These are phyloP conservation scores for Picochlorum sp. DNA, from an alignment of 139 green algal species.

Conservation along the genomic window DNA sequence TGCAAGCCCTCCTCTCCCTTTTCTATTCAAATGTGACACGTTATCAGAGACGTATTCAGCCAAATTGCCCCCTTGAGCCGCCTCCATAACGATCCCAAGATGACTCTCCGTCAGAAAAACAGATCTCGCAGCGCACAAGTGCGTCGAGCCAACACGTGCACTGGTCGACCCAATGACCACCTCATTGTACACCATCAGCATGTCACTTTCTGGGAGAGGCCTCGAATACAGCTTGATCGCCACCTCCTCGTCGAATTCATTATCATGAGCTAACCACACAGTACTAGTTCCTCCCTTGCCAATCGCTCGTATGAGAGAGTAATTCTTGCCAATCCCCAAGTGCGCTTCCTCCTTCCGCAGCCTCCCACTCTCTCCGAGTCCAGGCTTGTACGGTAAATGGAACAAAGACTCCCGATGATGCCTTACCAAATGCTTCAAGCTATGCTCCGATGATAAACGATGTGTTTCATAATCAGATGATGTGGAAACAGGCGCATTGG, in stretches of 20 bases:
- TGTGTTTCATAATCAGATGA: background rate
- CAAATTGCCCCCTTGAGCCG: constrained; percentile 34
- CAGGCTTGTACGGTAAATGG: background rate
- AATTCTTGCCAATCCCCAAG: constrained; percentile 20
- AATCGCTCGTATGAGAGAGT: constrained; percentile 2
- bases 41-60: constrained; percentile 15
- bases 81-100: constrained; percentile 74
- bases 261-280: constrained; percentile 13
- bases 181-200: constrained; percentile 21
- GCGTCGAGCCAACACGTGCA: background rate
- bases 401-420: constrained; percentile 22
- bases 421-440: constrained; percentile 16
- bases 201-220: constrained; percentile 5
- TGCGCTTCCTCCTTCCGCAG: background rate
- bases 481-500: too few relatives aligned
- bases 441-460: background rate
- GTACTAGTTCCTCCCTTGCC: constrained; percentile 14
- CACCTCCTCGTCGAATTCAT: background rate
- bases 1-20: constrained; percentile 1
- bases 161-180: constrained; percentile 50
- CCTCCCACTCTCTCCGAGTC: background rate
- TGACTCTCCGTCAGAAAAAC: constrained; percentile 59
- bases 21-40: constrained; percentile 4
- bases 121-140: constrained; percentile 25
- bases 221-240: constrained; percentile 24